These are phyloP conservation scores for Albugo candida DNA, from an alignment of 352 stramenopile genomes.

Conservation along the genomic window DNA sequence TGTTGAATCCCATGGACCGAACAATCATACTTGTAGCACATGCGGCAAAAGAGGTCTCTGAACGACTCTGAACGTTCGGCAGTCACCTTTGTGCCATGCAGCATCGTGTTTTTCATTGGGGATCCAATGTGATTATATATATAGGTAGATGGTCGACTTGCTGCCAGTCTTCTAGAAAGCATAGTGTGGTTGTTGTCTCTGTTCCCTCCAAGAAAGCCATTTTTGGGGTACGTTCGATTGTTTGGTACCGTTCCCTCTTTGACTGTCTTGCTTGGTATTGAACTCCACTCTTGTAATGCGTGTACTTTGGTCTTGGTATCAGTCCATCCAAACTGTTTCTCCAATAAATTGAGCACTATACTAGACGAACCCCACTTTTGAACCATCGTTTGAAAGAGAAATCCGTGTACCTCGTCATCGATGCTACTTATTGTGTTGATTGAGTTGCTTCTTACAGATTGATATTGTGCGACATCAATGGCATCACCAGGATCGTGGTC, in stretches of 20 bases:
- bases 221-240: too few species aligned
- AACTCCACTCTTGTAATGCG: background rate
- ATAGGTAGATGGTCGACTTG: background rate
- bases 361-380: background rate
- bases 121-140: background rate
- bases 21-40: conserved; percentile 84
- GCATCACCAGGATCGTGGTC: conserved; percentile 73
- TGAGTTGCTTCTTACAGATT: conserved; percentile 13
- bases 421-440: background rate
- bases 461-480: conserved; percentile 56
- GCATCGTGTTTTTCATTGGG: background rate
- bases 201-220: too few species aligned
- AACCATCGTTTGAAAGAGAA: background rate
- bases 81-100: background rate
- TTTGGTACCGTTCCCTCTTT: background rate
- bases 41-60: conserved; percentile 74
- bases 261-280: background rate
- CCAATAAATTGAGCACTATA: background rate
- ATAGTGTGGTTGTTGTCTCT: too few species aligned
- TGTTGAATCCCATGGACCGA: conserved; percentile 70
- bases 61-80: conserved; percentile 19
- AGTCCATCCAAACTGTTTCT: background rate
- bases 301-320: background rate
- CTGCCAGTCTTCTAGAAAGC: too few species aligned
- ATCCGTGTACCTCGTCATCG: background rate